phyloP scores from a whole-genome alignment of 2,329 filamentous ascomycete species.

The Ilyonectria sp. region DNA sequence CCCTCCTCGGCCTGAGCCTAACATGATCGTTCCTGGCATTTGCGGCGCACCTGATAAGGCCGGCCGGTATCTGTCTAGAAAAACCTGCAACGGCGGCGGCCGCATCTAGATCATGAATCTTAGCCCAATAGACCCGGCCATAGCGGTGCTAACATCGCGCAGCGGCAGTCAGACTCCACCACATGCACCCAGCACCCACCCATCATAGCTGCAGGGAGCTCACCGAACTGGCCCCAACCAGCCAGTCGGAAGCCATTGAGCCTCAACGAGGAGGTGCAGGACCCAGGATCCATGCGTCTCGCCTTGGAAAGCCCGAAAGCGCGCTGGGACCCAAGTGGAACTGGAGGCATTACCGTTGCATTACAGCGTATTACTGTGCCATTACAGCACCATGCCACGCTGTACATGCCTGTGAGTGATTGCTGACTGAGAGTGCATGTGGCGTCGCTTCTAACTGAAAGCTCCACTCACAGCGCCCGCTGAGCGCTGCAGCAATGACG shows the following conservation, averaged over 20 bases:
- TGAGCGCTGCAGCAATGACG: slow-evolving; percentile 39
- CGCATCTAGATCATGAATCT: slow-evolving; percentile 33
- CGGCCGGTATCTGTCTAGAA: slow-evolving; percentile 16
- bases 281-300: slow-evolving; percentile 13
- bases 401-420: slow-evolving; percentile 39
- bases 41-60: slow-evolving; percentile 28
- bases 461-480: slow-evolving; percentile 34
- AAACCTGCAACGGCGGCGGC: slow-evolving; percentile 39
- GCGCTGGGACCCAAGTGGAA: slow-evolving; percentile 16
- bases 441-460: slow-evolving; percentile 19
- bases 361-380: slow-evolving; percentile 28
- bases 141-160: slow-evolving; percentile 37
- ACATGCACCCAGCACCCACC: slow-evolving; percentile 11
- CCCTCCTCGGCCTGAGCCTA: slow-evolving; percentile 14
- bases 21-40: slow-evolving; percentile 18
- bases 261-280: slow-evolving; percentile 1
- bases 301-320: slow-evolving; percentile 11
- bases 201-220: slow-evolving; percentile 16
- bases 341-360: slow-evolving; percentile 24
- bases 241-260: slow-evolving; percentile 30
- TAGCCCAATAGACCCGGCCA: slow-evolving; percentile 29
- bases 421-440: slow-evolving; percentile 31
- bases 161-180: slow-evolving; percentile 1
- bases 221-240: slow-evolving; percentile 20
- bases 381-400: slow-evolving; percentile 38